Percentiles rank a stretch among this genome's conserved stretches.
These are phyloP conservation scores for Quercus dentata DNA, from an alignment of 306 rosid species.

Conservation along the genomic window DNA sequence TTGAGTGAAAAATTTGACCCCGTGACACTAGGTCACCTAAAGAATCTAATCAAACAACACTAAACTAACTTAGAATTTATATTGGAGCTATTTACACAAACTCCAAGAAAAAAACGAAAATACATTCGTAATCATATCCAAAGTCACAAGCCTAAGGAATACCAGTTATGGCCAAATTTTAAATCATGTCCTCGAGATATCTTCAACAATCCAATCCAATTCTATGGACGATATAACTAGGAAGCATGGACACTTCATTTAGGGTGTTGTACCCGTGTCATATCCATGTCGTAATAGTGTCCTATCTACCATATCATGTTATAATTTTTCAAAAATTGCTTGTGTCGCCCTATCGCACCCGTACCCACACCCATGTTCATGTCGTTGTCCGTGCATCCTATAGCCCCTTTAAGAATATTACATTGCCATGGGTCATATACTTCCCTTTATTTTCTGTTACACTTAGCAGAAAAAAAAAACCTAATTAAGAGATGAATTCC, in stretches of 20 bases:
- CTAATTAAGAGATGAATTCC: background rate
- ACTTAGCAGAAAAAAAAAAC: background rate
- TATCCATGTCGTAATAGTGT: no score
- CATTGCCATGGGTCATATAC: background rate
- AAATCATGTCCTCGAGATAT: background rate
- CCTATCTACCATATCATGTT: no score
- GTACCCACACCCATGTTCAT: no score
- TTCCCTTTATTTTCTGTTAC: background rate
- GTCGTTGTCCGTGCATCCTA: no score
- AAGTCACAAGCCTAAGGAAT: background rate
- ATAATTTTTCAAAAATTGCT: no score
- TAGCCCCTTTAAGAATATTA: background rate
- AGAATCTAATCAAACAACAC: background rate
- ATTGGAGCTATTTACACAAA: background rate
- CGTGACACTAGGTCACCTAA: background rate
- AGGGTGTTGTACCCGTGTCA: rapidly evolving
- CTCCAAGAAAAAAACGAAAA: background rate
- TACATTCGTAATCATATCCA: background rate
- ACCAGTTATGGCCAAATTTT: background rate
- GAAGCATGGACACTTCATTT: no score
- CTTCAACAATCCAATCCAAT: background rate
- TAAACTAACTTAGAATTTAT: background rate
- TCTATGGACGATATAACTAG: background rate
- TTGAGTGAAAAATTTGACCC: no score
- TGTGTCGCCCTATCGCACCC: no score